Conservation (phyloP, 768 basidiomycete genomes). For the Brasilioporus rufonigricans region DNA sequence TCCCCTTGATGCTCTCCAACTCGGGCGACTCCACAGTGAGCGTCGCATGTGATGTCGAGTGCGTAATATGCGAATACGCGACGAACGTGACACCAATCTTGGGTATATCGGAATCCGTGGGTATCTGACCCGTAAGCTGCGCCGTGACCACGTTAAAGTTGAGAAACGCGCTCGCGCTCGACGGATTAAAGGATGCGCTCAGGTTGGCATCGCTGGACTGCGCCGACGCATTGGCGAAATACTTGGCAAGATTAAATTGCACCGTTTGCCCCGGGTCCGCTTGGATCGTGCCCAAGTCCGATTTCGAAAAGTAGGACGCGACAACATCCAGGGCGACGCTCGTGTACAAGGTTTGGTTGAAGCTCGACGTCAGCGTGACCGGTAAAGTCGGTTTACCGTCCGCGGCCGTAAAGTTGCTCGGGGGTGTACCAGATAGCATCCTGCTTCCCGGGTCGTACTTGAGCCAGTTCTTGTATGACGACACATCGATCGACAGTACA, state of each 20-base stretch:
- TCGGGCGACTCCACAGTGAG: slow-evolving; percentile 49
- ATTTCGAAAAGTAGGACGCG: slow-evolving; percentile 67
- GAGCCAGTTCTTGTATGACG: slow-evolving; percentile 55
- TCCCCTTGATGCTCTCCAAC: slow-evolving; percentile 36
- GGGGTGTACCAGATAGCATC: slow-evolving; percentile 66
- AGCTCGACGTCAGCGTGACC: slow-evolving; percentile 56
- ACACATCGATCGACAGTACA: slow-evolving; percentile 56
- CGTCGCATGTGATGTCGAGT: slow-evolving; percentile 67
- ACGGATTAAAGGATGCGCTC: slow-evolving; percentile 54
- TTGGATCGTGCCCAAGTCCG: slow-evolving; percentile 55
- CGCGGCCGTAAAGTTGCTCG: slow-evolving; percentile 37
- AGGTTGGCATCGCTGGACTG: slow-evolving; percentile 49
- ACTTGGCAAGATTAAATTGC: slow-evolving; percentile 51
- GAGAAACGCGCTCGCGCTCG: slow-evolving; percentile 48
- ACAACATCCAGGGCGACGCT: slow-evolving; percentile 65
- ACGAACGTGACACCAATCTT: slow-evolving; percentile 57
- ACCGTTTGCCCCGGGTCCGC: slow-evolving; percentile 50
- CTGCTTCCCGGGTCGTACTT: slow-evolving; percentile 53
- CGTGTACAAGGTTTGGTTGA: slow-evolving; percentile 66
- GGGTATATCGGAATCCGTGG: slow-evolving; percentile 40
- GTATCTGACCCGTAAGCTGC: slow-evolving; percentile 56
- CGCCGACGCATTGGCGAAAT: slow-evolving; percentile 48
- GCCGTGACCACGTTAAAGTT: slow-evolving; percentile 45
- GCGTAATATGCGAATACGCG: slow-evolving; percentile 63
- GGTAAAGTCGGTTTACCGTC: slow-evolving; percentile 45